A percentile compares a stretch with the other conserved stretches of the same genome.
Conservation (phyloP, 1,284 basidiomycete genomes). For the Mrakiaceae sp. region DNA sequence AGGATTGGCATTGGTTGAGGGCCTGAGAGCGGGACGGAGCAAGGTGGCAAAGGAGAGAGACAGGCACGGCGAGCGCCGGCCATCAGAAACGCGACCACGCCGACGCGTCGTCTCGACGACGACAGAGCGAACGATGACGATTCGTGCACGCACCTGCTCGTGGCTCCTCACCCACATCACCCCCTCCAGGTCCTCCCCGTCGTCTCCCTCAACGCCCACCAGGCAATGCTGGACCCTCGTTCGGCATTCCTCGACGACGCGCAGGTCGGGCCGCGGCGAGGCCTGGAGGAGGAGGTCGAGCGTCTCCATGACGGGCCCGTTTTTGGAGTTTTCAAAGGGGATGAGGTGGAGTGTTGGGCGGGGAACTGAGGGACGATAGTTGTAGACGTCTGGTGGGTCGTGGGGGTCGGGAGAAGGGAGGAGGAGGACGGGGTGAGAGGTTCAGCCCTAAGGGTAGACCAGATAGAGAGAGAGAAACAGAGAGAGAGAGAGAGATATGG, state of each 20-base stretch:
- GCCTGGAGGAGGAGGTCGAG: slow-evolving; percentile 26
- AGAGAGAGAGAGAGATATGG: slow-evolving; percentile 4
- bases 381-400: slow-evolving; percentile 23
- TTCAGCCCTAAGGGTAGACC: neutral
- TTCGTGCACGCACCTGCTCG: slow-evolving; percentile 28
- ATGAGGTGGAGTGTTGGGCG: slow-evolving; percentile 19
- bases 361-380: neutral
- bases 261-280: slow-evolving; percentile 1
- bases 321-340: slow-evolving; percentile 34
- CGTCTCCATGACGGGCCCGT: slow-evolving; percentile 33
- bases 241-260: slow-evolving; percentile 20
- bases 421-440: neutral
- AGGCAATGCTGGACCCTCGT: slow-evolving; percentile 30
- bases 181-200: slow-evolving; percentile 19
- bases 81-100: neutral
- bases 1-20: slow-evolving; percentile 31
- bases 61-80: neutral
- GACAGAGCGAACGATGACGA: neutral
- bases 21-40: slow-evolving; percentile 22
- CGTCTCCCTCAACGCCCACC: slow-evolving; percentile 24
- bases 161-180: slow-evolving; percentile 31
- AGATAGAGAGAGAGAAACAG: neutral
- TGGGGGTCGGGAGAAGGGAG: neutral
- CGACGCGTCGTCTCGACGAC: neutral
- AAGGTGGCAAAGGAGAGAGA: neutral